A percentile compares a stretch with the other conserved stretches of the same genome.
These are phyloP conservation scores for Sugiyamaella grinbergsii DNA, from an alignment of 1,139 yeast genomes.

Conservation along the genomic window DNA sequence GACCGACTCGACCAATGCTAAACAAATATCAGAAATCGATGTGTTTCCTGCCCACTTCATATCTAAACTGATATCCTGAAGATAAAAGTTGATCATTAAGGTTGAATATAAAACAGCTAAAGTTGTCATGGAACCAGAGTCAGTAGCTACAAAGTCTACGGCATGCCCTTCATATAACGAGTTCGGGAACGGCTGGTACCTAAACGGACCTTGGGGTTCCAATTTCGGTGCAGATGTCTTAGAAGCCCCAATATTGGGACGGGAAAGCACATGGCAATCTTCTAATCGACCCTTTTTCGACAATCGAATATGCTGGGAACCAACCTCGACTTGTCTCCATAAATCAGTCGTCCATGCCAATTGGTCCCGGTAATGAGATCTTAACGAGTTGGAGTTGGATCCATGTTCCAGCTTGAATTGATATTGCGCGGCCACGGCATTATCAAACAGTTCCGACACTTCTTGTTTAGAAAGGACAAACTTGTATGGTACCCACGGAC, in stretches of 20 bases:
- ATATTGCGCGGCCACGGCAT: constrained; percentile 42
- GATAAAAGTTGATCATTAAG: constrained; percentile 35
- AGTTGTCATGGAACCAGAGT: constrained; percentile 37
- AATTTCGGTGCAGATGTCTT: not conserved
- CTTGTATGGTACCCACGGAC: constrained; percentile 56
- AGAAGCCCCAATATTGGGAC: constrained; percentile 27
- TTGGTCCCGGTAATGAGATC: constrained; percentile 31
- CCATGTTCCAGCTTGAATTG: constrained; percentile 24
- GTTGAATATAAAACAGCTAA: constrained; percentile 32
- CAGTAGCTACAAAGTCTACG: constrained; percentile 40
- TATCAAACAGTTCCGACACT: constrained; percentile 47
- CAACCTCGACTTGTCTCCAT: constrained; percentile 32
- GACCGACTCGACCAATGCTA: constrained; percentile 22
- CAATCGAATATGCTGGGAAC: constrained; percentile 28
- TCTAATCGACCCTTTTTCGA: constrained; percentile 26
- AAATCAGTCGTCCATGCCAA: constrained; percentile 37
- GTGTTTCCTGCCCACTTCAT: constrained; percentile 31
- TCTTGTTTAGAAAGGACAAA: constrained; percentile 44
- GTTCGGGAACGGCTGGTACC: constrained; percentile 55
- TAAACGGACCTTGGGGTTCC: constrained; percentile 54
- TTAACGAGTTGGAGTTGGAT: constrained; percentile 16
- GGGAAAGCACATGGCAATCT: constrained; percentile 30
- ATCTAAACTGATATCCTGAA: constrained; percentile 35
- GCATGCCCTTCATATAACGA: constrained; percentile 50
- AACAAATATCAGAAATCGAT: constrained; percentile 13